Conservation (phyloP, 495 filamentous ascomycete genomes). For the Achaetomiella virescens region DNA sequence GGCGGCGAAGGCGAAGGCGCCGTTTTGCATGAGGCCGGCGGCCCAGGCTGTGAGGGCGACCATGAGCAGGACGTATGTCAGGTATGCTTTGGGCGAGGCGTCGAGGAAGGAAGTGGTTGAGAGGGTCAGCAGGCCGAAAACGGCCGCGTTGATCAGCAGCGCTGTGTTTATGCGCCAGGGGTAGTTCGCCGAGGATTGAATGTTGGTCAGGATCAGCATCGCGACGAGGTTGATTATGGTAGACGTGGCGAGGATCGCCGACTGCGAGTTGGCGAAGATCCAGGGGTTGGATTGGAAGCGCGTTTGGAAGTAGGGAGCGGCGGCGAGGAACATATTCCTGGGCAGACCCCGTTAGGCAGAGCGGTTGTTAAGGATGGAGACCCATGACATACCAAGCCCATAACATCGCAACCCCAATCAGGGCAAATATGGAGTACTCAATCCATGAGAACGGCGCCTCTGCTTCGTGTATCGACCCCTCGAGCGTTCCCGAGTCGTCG, state of each 20-base stretch:
- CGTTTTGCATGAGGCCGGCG: conserved; percentile 85
- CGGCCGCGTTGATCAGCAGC: conserved; percentile 61
- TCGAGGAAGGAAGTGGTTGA: conserved; percentile 64
- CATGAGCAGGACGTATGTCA: conserved; percentile 75
- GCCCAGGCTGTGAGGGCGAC: conserved; percentile 73
- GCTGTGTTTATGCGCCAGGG: conserved; percentile 72
- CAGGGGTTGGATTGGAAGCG: conserved; percentile 68
- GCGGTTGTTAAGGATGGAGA: neutral
- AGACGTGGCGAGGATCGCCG: conserved; percentile 79
- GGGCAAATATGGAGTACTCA: conserved; percentile 76
- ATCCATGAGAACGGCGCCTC: conserved; percentile 60
- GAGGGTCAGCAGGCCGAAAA: conserved; percentile 70
- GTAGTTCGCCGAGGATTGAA: conserved; percentile 76
- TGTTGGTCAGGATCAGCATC: conserved; percentile 65
- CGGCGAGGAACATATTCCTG: conserved; percentile 99
- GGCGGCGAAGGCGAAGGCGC: conserved; percentile 84
- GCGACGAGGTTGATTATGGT: conserved; percentile 71
- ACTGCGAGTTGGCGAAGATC: conserved; percentile 75
- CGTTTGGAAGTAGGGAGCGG: conserved; percentile 82
- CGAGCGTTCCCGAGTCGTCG: conserved; percentile 31
- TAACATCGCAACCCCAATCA: conserved; percentile 90
- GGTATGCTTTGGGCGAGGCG: conserved; percentile 58
- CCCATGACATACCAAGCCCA: conserved; percentile 77
- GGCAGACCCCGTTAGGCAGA: neutral
- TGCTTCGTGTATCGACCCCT: conserved; percentile 30